Conservation (phyloP, 257 asterid species). For the Hygrophila difformis region DNA sequence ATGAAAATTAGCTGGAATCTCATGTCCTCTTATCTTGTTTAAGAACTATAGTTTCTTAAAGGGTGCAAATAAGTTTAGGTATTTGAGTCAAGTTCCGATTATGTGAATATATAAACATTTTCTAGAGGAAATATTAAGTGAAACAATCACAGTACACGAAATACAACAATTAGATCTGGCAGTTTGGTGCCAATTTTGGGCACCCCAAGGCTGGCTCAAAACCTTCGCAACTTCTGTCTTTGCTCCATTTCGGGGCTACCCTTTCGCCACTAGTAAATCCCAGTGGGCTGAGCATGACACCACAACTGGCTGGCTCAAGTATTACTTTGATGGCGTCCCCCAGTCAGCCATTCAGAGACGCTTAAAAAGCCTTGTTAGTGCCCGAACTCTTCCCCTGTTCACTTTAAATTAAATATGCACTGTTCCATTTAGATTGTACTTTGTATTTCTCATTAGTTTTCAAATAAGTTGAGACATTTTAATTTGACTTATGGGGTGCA, state of each 20-base stretch:
- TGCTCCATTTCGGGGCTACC: constrained; percentile 89
- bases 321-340: constrained; percentile 66
- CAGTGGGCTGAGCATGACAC: constrained; percentile 41
- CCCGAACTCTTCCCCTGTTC: constrained; percentile 10
- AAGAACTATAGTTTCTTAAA: no score
- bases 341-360: constrained; percentile 56
- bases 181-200: no score
- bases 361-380: constrained; percentile 76
- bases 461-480: neutral
- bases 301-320: constrained; percentile 91
- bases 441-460: neutral
- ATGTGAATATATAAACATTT: no score
- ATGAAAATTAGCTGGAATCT: constrained; percentile 96
- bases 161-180: no score
- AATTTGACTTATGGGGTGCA: constrained; percentile 35
- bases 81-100: no score
- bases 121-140: no score
- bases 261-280: constrained; percentile 60
- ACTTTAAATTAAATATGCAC: no score
- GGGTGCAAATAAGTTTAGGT: no score
- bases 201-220: no score
- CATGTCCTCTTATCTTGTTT: constrained; percentile 57
- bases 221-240: constrained; percentile 66
- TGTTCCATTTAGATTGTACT: neutral
- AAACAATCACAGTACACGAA: no score